Evolutionary conservation across 441 rosid species (phyloP).

Genomic region (Jatropha podagrica): DNA sequence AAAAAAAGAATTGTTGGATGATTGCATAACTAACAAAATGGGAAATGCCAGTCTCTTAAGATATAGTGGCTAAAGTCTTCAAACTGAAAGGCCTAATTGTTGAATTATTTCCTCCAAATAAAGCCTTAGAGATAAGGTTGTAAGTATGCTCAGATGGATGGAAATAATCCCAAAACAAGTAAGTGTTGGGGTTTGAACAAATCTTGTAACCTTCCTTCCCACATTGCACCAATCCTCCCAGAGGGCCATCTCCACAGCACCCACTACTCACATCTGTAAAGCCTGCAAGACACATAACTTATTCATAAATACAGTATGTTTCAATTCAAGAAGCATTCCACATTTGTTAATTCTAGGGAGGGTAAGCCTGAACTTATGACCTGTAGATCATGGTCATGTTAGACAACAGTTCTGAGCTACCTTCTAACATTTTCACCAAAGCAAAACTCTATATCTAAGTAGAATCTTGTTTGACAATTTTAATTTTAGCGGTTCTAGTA

Average conservation of each 20-base stretch:
- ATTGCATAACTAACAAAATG: no score
- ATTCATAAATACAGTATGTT: not conserved
- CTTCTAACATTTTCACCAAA: no score
- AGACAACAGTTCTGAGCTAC: no score
- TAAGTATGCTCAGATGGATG: slow-evolving; percentile 57
- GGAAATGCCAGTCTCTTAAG: not conserved
- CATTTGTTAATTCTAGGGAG: no score
- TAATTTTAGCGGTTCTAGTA: no score
- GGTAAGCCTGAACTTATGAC: no score
- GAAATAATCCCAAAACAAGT: slow-evolving; percentile 64
- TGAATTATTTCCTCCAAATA: slow-evolving; percentile 48
- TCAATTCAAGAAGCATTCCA: no score
- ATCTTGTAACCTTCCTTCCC: slow-evolving; percentile 56
- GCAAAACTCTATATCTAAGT: no score
- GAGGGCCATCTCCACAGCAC: slow-evolving; percentile 57
- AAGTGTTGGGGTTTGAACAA: slow-evolving; percentile 41
- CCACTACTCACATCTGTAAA: slow-evolving; percentile 40
- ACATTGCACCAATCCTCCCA: slow-evolving; percentile 49
- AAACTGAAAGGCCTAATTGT: slow-evolving; percentile 50
- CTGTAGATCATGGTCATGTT: no score
- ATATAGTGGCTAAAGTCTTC: slow-evolving; percentile 36
- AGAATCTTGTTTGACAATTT: no score
- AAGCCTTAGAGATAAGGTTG: slow-evolving; percentile 50
- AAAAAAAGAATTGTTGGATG: not conserved
- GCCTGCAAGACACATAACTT: slow-evolving; percentile 29